Evolutionary conservation across 1,284 basidiomycete species (phyloP).

Genomic region (Puccinia novopanici): DNA sequence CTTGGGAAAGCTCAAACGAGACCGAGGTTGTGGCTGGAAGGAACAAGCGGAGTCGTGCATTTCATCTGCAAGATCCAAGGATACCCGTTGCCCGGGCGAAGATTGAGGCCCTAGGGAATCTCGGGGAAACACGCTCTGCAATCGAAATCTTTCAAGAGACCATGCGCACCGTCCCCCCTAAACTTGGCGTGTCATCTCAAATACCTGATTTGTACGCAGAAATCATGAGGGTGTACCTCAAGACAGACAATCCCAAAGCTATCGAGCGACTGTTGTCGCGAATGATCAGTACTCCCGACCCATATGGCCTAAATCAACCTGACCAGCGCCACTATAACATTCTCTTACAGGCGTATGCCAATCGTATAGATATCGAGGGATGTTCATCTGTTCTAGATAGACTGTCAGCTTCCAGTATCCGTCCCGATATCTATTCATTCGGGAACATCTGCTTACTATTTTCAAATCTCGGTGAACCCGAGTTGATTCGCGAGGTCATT

Average conservation of each 20-base stretch:
- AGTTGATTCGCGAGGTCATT: constrained; percentile 71
- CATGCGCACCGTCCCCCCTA: constrained; percentile 11
- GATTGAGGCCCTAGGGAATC: constrained; percentile 33
- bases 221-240: constrained; percentile 42
- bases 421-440: constrained; percentile 67
- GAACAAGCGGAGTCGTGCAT: constrained; percentile 26
- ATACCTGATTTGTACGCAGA: constrained; percentile 44
- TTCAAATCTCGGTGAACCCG: constrained; percentile 68
- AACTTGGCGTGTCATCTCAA: constrained; percentile 19
- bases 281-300: constrained; percentile 30
- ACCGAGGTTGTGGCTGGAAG: background rate
- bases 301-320: constrained; percentile 58
- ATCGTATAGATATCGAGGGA: constrained; percentile 65
- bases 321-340: constrained; percentile 67
- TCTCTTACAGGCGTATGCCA: constrained; percentile 68
- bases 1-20: constrained; percentile 14
- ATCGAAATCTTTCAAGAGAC: constrained; percentile 39
- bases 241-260: constrained; percentile 25
- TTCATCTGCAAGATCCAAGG: constrained; percentile 39
- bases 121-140: constrained; percentile 29
- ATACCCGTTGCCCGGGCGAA: constrained; percentile 35
- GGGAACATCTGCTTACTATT: constrained; percentile 72
- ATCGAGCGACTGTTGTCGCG: constrained; percentile 14
- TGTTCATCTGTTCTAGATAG: constrained; percentile 68
- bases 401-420: constrained; percentile 65